These are phyloP conservation scores for Alternaria metachromatica DNA, from an alignment of 2,329 filamentous ascomycete genomes.

Conservation along the genomic window DNA sequence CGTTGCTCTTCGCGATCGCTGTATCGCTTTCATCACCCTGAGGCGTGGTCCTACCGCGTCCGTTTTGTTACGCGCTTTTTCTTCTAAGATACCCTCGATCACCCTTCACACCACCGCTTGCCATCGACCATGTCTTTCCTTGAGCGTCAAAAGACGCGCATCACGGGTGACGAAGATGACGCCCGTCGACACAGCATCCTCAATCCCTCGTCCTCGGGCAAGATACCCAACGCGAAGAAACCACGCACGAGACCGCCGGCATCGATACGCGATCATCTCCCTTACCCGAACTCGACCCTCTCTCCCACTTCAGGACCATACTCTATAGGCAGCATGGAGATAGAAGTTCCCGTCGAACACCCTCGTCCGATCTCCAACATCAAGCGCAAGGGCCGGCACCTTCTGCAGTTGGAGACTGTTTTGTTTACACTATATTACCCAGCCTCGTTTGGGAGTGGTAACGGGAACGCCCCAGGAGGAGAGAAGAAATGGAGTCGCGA, in stretches of 20 bases:
- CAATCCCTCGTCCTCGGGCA: slow-evolving; percentile 26
- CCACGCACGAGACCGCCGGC: slow-evolving; percentile 57
- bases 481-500: slow-evolving; percentile 59
- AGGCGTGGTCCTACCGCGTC: background rate
- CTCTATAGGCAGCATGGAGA: slow-evolving; percentile 57
- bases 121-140: slow-evolving; percentile 32
- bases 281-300: slow-evolving; percentile 54
- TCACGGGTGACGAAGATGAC: slow-evolving; percentile 31
- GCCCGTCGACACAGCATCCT: slow-evolving; percentile 26
- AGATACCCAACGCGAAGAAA: slow-evolving; percentile 54
- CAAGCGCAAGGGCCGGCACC: slow-evolving; percentile 54
- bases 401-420: slow-evolving; percentile 64
- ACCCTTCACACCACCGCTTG: background rate
- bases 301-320: slow-evolving; percentile 62
- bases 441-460: slow-evolving; percentile 54
- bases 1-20: background rate
- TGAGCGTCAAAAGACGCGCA: slow-evolving; percentile 36
- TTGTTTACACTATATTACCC: slow-evolving; percentile 72
- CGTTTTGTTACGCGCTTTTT: slow-evolving; percentile 1
- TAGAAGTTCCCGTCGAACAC: slow-evolving; percentile 59
- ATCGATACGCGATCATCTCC: slow-evolving; percentile 56
- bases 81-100: slow-evolving; percentile 3
- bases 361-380: slow-evolving; percentile 60
- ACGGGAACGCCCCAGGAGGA: slow-evolving; percentile 49
- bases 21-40: background rate